Conservation (phyloP, 2,329 filamentous ascomycete genomes). For the Nannizziopsis arthrosporioides region DNA sequence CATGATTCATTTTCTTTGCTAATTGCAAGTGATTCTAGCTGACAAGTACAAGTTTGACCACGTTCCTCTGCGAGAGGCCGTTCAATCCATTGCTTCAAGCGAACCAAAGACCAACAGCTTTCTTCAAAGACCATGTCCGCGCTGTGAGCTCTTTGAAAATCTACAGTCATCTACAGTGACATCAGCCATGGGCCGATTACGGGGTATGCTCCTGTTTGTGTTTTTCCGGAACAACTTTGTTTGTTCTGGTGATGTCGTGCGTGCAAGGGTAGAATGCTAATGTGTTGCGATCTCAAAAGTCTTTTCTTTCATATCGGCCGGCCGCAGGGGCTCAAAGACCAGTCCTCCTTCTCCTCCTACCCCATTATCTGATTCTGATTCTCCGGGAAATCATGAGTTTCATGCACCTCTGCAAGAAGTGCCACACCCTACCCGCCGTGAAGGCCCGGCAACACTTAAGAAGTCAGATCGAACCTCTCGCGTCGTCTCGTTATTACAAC, state of each 20-base stretch:
- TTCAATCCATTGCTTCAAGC: no score
- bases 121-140: background rate
- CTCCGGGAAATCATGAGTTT: background rate
- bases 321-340: constrained; percentile 10
- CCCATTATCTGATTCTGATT: constrained; percentile 8
- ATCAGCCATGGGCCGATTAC: constrained; percentile 13
- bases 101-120: background rate
- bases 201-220: constrained; percentile 8
- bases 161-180: background rate
- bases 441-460: background rate
- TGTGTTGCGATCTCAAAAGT: background rate
- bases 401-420: constrained; percentile 3
- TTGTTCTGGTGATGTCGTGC: background rate
- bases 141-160: background rate
- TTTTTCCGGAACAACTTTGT: background rate
- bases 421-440: background rate
- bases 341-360: constrained; percentile 2
- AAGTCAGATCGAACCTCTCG: constrained; percentile 1
- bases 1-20: background rate
- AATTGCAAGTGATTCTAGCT: no score
- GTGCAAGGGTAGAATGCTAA: background rate
- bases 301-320: constrained; percentile 12
- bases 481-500: background rate
- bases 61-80: no score
- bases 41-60: no score